phyloP scores from a whole-genome alignment of 768 basidiomycete species.

The Tylopilus rubrobrunneus region DNA sequence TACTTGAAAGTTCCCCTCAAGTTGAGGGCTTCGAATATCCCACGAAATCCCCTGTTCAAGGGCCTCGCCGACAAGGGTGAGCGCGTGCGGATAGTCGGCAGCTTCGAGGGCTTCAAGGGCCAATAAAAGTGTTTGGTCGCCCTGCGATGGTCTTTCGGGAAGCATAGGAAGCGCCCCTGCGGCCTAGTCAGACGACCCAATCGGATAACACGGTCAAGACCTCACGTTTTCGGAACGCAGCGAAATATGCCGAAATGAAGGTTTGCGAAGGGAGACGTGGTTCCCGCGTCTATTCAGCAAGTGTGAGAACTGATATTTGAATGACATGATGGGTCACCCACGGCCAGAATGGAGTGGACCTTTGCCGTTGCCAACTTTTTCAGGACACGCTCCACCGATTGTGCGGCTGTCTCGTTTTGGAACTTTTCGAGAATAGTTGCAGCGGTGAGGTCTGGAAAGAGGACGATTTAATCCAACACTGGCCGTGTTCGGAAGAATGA shows the following conservation, averaged over 20 bases:
- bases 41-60: constrained; percentile 83
- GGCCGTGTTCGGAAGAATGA: neutral
- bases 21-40: constrained; percentile 75
- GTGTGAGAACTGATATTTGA: neutral
- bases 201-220: neutral
- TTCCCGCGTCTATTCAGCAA: constrained; percentile 50
- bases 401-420: constrained; percentile 72
- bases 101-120: constrained; percentile 83
- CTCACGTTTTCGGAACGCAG: constrained; percentile 90
- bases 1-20: constrained; percentile 95
- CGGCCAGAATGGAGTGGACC: constrained; percentile 67
- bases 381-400: constrained; percentile 87
- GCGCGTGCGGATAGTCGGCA: constrained; percentile 77
- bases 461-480: neutral
- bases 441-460: constrained; percentile 84
- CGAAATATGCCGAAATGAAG: constrained; percentile 93
- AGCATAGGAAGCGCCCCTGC: constrained; percentile 64
- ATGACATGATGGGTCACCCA: constrained; percentile 28
- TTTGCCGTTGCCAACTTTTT: constrained; percentile 75
- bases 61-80: constrained; percentile 78
- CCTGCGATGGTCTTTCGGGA: constrained; percentile 70
- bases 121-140: constrained; percentile 78
- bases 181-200: neutral
- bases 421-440: constrained; percentile 93
- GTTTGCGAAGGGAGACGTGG: constrained; percentile 83